Base-by-base conservation (phyloP, 306 rosid genomes). In the Lithocarpus polystachyus region DNA sequence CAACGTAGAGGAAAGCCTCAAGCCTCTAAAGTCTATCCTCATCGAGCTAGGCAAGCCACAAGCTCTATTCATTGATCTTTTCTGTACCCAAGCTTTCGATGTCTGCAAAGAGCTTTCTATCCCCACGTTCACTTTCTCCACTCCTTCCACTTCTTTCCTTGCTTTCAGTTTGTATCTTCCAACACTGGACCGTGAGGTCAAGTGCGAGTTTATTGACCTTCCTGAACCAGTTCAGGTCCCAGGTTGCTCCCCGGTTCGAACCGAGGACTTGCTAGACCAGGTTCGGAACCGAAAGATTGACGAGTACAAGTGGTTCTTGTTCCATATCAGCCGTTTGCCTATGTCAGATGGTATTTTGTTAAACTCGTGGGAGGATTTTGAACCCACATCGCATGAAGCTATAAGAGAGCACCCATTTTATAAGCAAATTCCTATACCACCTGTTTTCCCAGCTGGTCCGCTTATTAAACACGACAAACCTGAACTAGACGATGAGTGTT, bases 291-390 rank as follows among this genome's bases (percentile, higher is more conserved):
- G 87, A 17, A 82, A 86, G 64, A 75, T 6, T 6, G 88, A 75
- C 6, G 88, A 88, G 15, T 88, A 83, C 75, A 86, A 67, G 37
- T 86, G 86, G 87, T 77, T 3, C 55, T 51, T 86, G 2, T 18
- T 61, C 26, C 86, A 84, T 68, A 11, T 80, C 6, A 55, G 71
- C 59, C 73, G 86, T 14, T 20, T 88, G 45, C 73, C 84, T 6
- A 64, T 79, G 85, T 79, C 87, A 0, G 61, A 83, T 0, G 88
- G 84, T 3, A 74, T 86, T 15, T 45, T 86, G 5, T 52, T 84
- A 28, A 88, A 88, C 82, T 67, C 86, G n/a, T 88, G 87, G 89
- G 77, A 77, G 23, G 92, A 82, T 18, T 76, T 88, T 2, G 88
- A 88, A 56, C 86, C 87, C 0, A 12, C 43, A 5, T 12, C 85